Conservation (phyloP, 495 filamentous ascomycete genomes). For the Xylaria telfairii region DNA sequence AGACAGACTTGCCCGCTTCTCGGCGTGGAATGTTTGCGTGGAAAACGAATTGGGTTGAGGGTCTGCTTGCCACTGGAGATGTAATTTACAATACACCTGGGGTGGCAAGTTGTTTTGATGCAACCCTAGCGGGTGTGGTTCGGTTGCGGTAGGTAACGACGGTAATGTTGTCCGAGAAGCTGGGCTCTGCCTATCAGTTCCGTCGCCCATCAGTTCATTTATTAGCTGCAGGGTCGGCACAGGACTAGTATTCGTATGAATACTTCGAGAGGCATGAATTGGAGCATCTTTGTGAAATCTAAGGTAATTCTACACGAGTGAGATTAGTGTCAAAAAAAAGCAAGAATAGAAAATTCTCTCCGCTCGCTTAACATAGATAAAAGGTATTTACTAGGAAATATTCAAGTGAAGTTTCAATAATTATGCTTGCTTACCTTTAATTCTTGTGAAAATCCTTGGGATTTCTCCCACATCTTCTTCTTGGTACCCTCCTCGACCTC, state of each 20-base stretch:
- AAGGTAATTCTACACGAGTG: not conserved
- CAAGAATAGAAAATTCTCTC: not conserved
- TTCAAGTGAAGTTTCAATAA: not conserved
- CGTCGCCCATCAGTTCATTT: not conserved
- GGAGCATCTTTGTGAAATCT: not conserved
- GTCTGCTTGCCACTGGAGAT: not conserved
- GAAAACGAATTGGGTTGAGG: not conserved
- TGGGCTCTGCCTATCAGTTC: not conserved
- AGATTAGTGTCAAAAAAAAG: not conserved
- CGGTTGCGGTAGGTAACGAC: not conserved
- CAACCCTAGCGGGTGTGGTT: not conserved
- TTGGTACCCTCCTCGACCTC: not conserved
- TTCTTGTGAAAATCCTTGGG: not conserved
- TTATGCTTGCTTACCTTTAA: conserved; percentile 3
- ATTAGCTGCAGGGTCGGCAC: not conserved
- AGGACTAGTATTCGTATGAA: not conserved
- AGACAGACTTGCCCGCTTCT: not conserved
- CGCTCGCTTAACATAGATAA: not conserved
- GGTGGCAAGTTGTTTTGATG: not conserved
- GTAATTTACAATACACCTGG: not conserved
- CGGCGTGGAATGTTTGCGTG: not conserved
- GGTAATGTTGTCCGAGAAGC: not conserved
- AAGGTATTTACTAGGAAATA: not conserved
- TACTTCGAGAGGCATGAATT: not conserved
- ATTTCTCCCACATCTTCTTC: not conserved